These are phyloP conservation scores for Microthlaspi erraticum DNA, from an alignment of 345 rosid species.

Conservation along the genomic window DNA sequence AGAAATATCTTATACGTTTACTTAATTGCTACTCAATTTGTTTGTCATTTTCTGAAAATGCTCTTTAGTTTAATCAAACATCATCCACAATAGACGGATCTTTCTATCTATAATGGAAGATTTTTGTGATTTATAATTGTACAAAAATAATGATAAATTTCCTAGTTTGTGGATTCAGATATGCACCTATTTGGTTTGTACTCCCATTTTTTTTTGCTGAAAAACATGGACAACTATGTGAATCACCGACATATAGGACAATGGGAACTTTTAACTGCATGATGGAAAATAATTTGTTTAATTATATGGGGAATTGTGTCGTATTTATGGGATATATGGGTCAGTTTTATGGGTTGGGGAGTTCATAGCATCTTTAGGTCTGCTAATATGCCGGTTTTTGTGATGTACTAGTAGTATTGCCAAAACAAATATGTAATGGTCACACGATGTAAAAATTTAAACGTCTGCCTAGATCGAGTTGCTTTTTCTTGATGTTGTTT, in stretches of 20 bases:
- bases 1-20: not conserved
- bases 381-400: not conserved
- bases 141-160: not conserved
- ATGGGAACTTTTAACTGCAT: slow-evolving; percentile 13
- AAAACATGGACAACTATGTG: not conserved
- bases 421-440: not conserved
- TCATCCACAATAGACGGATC: slow-evolving; percentile 2
- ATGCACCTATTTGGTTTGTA: slow-evolving; percentile 10
- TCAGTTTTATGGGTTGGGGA: slow-evolving; percentile 24
- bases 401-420: not conserved
- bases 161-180: slow-evolving; percentile 11
- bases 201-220: not conserved
- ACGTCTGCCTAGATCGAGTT: not conserved
- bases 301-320: slow-evolving; percentile 27
- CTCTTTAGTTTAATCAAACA: not conserved
- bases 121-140: not conserved
- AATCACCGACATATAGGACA: slow-evolving; percentile 35
- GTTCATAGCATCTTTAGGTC: slow-evolving; percentile 9
- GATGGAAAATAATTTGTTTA: slow-evolving; percentile 28
- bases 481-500: not conserved
- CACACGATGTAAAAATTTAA: not conserved
- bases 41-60: not conserved
- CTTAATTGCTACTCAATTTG: not conserved
- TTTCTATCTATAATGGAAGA: not conserved
- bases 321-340: slow-evolving; percentile 27